A percentile compares a stretch with the other conserved stretches of the same genome.
Conservation (phyloP, 495 filamentous ascomycete genomes). For the Daldinia bambusicola region DNA sequence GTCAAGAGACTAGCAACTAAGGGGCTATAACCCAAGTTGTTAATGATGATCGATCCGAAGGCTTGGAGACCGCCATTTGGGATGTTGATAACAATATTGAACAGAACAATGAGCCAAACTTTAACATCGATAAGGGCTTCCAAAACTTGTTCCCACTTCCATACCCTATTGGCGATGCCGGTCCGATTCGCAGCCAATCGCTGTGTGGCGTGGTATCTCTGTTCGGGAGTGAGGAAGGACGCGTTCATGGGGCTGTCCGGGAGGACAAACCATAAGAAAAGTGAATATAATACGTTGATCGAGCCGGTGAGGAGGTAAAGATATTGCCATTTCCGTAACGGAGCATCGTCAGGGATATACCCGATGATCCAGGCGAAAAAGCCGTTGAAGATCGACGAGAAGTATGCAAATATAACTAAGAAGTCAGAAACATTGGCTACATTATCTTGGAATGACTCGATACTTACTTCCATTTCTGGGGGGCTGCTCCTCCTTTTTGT, state of each 20-base stretch:
- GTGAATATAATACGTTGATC: slow-evolving; percentile 41
- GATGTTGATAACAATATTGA: slow-evolving; percentile 40
- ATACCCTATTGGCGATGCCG: slow-evolving; percentile 37
- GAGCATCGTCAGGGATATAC: slow-evolving; percentile 48
- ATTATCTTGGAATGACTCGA: slow-evolving; percentile 22
- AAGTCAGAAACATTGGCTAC: slow-evolving; percentile 29
- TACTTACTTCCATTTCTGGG: slow-evolving; percentile 58
- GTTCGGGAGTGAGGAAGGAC: slow-evolving; percentile 41
- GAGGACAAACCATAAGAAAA: slow-evolving; percentile 43
- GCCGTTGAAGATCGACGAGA: slow-evolving; percentile 54
- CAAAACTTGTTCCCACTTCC: slow-evolving; percentile 43
- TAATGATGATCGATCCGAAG: slow-evolving; percentile 42
- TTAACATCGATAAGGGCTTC: slow-evolving; percentile 42
- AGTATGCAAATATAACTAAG: slow-evolving; percentile 39
- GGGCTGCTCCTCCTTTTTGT: slow-evolving; percentile 43
- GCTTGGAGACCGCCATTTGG: slow-evolving; percentile 40
- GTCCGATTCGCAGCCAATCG: slow-evolving; percentile 38
- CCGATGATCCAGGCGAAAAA: slow-evolving; percentile 61
- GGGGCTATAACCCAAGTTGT: slow-evolving; percentile 36
- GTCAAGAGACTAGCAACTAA: slow-evolving; percentile 34
- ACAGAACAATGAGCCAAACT: slow-evolving; percentile 38
- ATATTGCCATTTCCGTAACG: slow-evolving; percentile 40
- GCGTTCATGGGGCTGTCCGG: slow-evolving; percentile 46
- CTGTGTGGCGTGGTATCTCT: slow-evolving; percentile 39
- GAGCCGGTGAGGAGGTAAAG: slow-evolving; percentile 46